Base-by-base conservation (phyloP, 306 rosid species). In the Trifolium pratense region DNA sequence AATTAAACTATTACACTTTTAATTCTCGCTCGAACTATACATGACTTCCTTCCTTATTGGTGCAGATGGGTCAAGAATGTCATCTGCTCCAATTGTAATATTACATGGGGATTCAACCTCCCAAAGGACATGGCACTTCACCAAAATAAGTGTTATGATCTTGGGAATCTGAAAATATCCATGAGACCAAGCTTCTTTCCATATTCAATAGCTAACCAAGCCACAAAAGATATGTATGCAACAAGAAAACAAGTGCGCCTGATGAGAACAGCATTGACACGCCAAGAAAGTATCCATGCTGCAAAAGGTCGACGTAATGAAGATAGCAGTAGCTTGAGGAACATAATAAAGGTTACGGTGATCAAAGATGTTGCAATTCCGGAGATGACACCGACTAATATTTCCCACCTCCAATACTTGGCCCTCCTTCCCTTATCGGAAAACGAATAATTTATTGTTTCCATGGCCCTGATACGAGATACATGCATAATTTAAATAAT, bases 341-440 rank as follows among this genome's bases (percentile, higher is more conserved):
- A 10, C 79, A 55, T 73, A 46, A 89, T 1, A 61, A 88, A 68
- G 85, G 73, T 43, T 45, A 91, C 79, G 40, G 91, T 81, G 87
- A 93, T 84, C 83, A 93, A 76, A 18, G 97, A 87, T 68, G 91
- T 86, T 37, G 83, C 81, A 62, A 89, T 88, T 55, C 98, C 97
- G 61, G 86, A 5, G 40, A 88, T 15, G 36, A 88, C 68, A 75
- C 98, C 97, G 31, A 82, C 85, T 48, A 84, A 13, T 66, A 84
- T 70, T 64, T 87, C 98, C 97, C 93, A 91, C 84, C 85, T 86
- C 96, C 86, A 91, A 78, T 68, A 76, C 60, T 45, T 76, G 17
- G 55, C 42, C 80, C 73, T 64, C 80, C 71, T 82, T 78, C 79
- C 78, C 78, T 18, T 55, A 64, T 75, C 55, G 13, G 86, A 26